phyloP scores from a whole-genome alignment of 768 basidiomycete genomes.

The Panaeolus papilionaceus region DNA sequence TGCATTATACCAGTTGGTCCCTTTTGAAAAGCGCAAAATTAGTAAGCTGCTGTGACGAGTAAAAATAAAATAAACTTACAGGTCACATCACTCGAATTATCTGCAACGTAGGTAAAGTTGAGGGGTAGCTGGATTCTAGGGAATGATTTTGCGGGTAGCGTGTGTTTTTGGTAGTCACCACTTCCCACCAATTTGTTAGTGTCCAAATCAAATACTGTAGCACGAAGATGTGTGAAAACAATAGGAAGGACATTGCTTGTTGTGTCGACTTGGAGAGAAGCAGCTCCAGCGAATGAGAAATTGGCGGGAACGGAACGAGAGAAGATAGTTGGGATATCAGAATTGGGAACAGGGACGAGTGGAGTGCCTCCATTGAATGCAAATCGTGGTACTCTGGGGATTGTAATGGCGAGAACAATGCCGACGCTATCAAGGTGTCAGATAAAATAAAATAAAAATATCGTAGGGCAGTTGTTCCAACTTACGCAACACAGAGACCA shows the following conservation, averaged over 20 bases:
- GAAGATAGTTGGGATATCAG: constrained; percentile 65
- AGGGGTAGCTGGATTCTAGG: constrained; percentile 76
- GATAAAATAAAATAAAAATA: constrained; percentile 16
- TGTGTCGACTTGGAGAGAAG: constrained; percentile 81
- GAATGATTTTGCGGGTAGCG: constrained; percentile 70
- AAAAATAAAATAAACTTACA: constrained; percentile 53
- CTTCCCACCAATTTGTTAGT: constrained; percentile 69
- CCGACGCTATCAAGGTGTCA: constrained; percentile 52
- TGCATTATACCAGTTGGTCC: constrained; percentile 77
- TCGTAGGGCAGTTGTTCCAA: constrained; percentile 24
- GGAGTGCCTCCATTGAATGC: constrained; percentile 64
- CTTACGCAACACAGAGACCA: constrained; percentile 61
- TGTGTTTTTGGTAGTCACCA: constrained; percentile 65
- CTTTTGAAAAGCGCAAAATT: constrained; percentile 38
- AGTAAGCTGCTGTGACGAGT: constrained; percentile 16
- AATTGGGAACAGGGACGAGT: constrained; percentile 62
- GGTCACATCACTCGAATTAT: constrained; percentile 83
- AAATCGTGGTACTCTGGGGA: constrained; percentile 84
- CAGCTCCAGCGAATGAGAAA: constrained; percentile 84
- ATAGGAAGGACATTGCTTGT: constrained; percentile 77
- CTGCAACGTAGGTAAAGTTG: constrained; percentile 82
- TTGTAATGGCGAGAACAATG: constrained; percentile 74
- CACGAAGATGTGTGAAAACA: constrained; percentile 70
- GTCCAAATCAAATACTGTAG: constrained; percentile 71
- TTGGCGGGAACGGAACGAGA: constrained; percentile 77